phyloP scores from a whole-genome alignment of 1,139 yeast genomes.

The Yamadazyma sp. region DNA sequence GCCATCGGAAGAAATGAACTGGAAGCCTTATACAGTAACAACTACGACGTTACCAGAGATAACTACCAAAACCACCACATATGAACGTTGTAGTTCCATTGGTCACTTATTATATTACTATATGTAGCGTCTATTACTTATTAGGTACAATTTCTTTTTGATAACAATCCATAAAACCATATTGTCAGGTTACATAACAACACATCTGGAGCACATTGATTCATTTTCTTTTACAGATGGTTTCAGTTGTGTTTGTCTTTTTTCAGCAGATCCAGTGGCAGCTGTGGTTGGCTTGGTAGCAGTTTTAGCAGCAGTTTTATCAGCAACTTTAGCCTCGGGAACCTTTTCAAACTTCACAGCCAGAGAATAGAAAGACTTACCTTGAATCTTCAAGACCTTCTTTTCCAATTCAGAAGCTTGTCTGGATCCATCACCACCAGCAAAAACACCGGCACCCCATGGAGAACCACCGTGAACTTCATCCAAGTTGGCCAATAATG shows the following conservation, averaged over 20 bases:
- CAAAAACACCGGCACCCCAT: slow-evolving; percentile 44
- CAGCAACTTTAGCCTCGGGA: slow-evolving; percentile 7
- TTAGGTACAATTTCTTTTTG: not conserved
- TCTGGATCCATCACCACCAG: slow-evolving; percentile 40
- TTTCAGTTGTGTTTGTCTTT: slow-evolving; percentile 20
- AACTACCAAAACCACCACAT: too few species aligned
- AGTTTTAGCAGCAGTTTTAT: slow-evolving; percentile 10
- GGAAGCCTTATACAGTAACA: too few species aligned
- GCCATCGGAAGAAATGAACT: too few species aligned
- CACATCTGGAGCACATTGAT: slow-evolving; percentile 28
- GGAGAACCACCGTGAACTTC: slow-evolving; percentile 43
- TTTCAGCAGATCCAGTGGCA: slow-evolving; percentile 8
- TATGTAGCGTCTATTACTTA: too few species aligned
- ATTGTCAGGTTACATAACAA: slow-evolving; percentile 20
- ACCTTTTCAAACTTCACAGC: slow-evolving; percentile 12
- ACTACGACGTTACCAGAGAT: too few species aligned
- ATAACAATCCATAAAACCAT: not conserved
- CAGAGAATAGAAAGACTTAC: slow-evolving; percentile 29
- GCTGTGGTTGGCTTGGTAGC: slow-evolving; percentile 1
- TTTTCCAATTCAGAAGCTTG: slow-evolving; percentile 33
- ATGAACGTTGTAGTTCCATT: too few species aligned
- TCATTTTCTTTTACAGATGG: slow-evolving; percentile 22
- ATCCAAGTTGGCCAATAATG: slow-evolving; percentile 26
- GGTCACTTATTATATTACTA: too few species aligned
- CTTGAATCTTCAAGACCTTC: slow-evolving; percentile 35